These are phyloP conservation scores for Acorus calamus DNA, from an alignment of 106 monocot species.

Conservation along the genomic window DNA sequence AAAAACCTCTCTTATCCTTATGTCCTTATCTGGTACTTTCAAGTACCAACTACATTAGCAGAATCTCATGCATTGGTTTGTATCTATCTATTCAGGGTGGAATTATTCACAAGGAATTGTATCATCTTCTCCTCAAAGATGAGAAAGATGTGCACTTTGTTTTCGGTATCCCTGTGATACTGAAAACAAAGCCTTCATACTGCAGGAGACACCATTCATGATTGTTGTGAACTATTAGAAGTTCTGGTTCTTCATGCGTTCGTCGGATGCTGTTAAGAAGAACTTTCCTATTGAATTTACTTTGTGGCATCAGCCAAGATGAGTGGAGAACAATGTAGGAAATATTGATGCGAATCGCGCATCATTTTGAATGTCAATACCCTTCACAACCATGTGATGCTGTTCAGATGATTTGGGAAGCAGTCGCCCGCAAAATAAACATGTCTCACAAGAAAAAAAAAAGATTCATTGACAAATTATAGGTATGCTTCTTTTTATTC, in stretches of 20 bases:
- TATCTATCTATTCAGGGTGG: constrained; percentile 39
- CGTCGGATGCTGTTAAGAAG: constrained; percentile 46
- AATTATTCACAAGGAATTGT: constrained; percentile 47
- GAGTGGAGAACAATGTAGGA: constrained; percentile 81
- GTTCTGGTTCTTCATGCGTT: constrained; percentile 68
- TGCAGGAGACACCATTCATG: constrained; percentile 58
- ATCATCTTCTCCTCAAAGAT: constrained; percentile 45
- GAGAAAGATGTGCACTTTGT: constrained; percentile 69
- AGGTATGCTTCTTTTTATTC: no score
- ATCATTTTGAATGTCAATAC: constrained; percentile 65
- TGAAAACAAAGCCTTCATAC: constrained; percentile 52
- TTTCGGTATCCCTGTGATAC: constrained; percentile 67
- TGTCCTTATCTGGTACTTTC: no score
- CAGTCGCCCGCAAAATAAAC: constrained; percentile 38
- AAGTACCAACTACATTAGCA: no score
- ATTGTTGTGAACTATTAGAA: constrained; percentile 70
- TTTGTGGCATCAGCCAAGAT: constrained; percentile 28
- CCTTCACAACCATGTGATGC: constrained; percentile 60
- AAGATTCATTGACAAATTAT: no score
- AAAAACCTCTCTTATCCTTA: no score
- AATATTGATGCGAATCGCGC: constrained; percentile 36
- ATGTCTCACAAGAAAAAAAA: no score
- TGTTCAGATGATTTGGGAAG: constrained; percentile 88
- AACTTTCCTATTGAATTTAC: constrained; percentile 42
- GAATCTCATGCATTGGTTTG: neutral